phyloP scores from a whole-genome alignment of 2,329 filamentous ascomycete species.

The Elsinoe necatrix region DNA sequence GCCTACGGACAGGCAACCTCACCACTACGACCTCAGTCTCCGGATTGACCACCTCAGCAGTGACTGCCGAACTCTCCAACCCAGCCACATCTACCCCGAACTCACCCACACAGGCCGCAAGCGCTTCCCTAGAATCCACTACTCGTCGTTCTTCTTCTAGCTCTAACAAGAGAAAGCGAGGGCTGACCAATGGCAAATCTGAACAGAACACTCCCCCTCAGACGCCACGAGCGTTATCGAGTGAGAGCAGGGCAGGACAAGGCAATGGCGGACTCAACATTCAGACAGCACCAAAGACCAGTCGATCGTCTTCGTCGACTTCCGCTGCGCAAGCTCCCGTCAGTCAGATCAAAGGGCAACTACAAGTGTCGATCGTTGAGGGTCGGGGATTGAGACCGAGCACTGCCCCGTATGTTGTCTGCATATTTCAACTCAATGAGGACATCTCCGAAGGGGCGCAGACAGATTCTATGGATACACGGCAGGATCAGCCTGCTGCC shows the following conservation, averaged over 20 bases:
- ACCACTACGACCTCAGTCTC: conserved; percentile 51
- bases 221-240: conserved; percentile 78
- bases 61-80: conserved; percentile 63
- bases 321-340: conserved; percentile 45
- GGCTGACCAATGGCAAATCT: conserved; percentile 77
- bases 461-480: conserved; percentile 42
- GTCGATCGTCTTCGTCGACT: conserved; percentile 28
- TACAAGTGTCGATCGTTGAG: conserved; percentile 82
- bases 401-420: conserved; percentile 88
- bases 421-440: conserved; percentile 93
- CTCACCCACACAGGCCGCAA: conserved; percentile 48
- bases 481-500: conserved; percentile 30
- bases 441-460: conserved; percentile 84
- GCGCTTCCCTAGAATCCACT: conserved; percentile 29
- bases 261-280: conserved; percentile 23
- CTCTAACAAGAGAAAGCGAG: conserved; percentile 52
- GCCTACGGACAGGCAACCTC: conserved; percentile 31
- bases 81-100: conserved; percentile 49
- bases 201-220: conserved; percentile 87
- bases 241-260: conserved; percentile 41
- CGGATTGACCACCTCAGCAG: conserved; percentile 53
- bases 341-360: conserved; percentile 70
- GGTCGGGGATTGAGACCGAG: conserved; percentile 73
- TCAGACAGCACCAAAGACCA: conserved; percentile 27
- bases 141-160: conserved; percentile 39